Percentiles rank a stretch among this genome's conserved stretches.
Conservation (phyloP, 164 flowering plant genomes). For the Dillenia turbinata region DNA sequence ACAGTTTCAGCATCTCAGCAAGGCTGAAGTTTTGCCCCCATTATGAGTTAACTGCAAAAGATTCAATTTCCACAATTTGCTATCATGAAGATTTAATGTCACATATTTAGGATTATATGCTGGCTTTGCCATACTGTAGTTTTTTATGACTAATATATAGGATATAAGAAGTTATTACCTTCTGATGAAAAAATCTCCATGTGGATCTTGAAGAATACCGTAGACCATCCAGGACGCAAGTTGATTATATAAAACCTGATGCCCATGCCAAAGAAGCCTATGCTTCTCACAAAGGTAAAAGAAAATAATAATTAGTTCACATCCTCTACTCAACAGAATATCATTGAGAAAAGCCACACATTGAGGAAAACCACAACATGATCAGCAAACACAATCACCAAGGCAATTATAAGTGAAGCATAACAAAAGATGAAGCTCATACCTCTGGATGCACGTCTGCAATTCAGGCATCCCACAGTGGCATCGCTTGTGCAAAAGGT, state of each 20-base stretch:
- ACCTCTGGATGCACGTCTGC: constrained; percentile 95
- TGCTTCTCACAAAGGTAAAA: constrained; percentile 17
- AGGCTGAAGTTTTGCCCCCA: no score
- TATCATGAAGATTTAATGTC: no score
- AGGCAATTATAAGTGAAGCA: background rate
- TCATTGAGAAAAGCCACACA: no score
- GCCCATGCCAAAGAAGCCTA: constrained; percentile 99
- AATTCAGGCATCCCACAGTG: constrained; percentile 99
- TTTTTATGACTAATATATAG: no score
- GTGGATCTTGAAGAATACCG: constrained; percentile 92
- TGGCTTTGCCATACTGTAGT: no score
- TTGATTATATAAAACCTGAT: constrained; percentile 94
- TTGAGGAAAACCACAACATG: background rate
- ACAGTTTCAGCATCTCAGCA: no score
- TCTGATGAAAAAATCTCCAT: constrained; percentile 91
- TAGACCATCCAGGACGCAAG: constrained; percentile 98
- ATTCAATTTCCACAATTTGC: no score
- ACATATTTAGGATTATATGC: no score
- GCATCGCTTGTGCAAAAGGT: constrained; percentile 80
- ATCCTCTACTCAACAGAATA: background rate
- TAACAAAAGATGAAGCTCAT: constrained; percentile 1
- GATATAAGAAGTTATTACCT: constrained; percentile 41
- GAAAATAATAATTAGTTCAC: constrained; percentile 9
- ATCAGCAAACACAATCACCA: background rate
- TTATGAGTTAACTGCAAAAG: no score